Evolutionary conservation across 805 yeast genomes (phyloP).

Genomic region (Wickerhamomyces strasburgensis): DNA sequence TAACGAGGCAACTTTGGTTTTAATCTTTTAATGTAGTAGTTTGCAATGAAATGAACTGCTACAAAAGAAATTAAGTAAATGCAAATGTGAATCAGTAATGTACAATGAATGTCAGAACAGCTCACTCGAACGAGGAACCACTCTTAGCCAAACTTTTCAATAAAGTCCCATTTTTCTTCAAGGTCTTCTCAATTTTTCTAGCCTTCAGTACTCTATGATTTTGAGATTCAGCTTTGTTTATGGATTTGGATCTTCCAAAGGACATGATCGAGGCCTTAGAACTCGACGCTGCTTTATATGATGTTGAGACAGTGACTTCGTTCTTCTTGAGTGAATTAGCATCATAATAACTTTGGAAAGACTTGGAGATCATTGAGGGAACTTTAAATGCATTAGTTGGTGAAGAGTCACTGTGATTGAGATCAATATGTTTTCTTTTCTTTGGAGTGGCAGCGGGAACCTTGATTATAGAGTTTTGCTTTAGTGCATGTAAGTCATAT

Average conservation of each 20-base stretch:
- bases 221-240: constrained; percentile 8
- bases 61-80: no score
- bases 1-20: no score
- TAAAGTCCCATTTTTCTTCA: constrained; percentile 5
- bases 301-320: constrained; percentile 47
- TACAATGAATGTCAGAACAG: background rate
- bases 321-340: constrained; percentile 35
- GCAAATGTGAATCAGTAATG: no score
- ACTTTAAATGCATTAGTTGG: constrained; percentile 23
- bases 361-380: constrained; percentile 40
- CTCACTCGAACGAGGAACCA: constrained; percentile 10
- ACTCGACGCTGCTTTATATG: constrained; percentile 51
- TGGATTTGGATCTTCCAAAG: constrained; percentile 32
- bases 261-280: constrained; percentile 55
- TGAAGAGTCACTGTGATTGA: constrained; percentile 16
- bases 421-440: constrained; percentile 17
- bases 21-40: no score
- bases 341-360: constrained; percentile 35
- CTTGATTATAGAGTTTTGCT: constrained; percentile 35
- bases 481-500: constrained; percentile 43
- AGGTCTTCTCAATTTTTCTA: constrained; percentile 17
- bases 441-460: constrained; percentile 27
- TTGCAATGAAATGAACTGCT: no score
- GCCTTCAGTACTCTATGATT: constrained; percentile 23
- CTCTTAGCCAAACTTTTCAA: constrained; percentile 10